Percentiles rank a stretch among this genome's conserved stretches.
phyloP scores from a whole-genome alignment of 805 yeast genomes.

The Kazachstania bromeliacearum region DNA sequence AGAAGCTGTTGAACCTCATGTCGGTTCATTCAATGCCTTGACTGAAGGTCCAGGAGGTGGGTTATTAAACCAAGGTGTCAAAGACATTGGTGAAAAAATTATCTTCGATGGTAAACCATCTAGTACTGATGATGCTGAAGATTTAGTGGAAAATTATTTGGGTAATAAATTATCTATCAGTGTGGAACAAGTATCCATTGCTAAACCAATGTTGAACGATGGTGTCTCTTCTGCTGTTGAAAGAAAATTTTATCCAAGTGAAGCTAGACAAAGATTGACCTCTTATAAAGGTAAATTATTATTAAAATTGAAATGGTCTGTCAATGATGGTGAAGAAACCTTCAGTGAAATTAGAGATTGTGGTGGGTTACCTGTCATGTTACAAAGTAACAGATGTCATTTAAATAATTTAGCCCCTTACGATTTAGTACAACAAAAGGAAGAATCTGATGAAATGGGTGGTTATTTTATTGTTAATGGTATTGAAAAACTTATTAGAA shows the following conservation, averaged over 20 bases:
- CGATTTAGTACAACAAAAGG: conserved; percentile 66
- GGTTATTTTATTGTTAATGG: conserved; percentile 96
- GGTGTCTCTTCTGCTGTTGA: conserved; percentile 62
- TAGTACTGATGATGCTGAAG: conserved; percentile 10
- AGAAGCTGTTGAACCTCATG: conserved; percentile 90
- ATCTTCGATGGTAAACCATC: conserved; percentile 58
- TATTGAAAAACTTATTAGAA: conserved; percentile 90
- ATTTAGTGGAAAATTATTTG: conserved; percentile 44
- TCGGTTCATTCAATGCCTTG: conserved; percentile 92
- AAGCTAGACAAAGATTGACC: conserved; percentile 81
- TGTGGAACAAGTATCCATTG: conserved; percentile 81
- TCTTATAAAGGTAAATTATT: conserved; percentile 73
- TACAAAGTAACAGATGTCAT: conserved; percentile 86
- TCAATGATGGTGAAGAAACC: conserved; percentile 78
- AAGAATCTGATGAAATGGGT: conserved; percentile 92
- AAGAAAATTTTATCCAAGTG: conserved; percentile 73
- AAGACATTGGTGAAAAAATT: conserved; percentile 80
- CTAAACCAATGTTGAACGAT: conserved; percentile 55
- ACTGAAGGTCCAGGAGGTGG: conserved; percentile 87
- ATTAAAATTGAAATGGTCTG: conserved; percentile 73
- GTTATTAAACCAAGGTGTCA: conserved; percentile 69
- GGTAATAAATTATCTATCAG: conserved; percentile 82
- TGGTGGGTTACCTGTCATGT: conserved; percentile 87
- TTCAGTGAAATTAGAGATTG: conserved; percentile 73
- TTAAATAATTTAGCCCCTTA: conserved; percentile 74